Evolutionary conservation across 345 rosid genomes (phyloP).

Genomic region (Rhodomyrtus tomentosa): DNA sequence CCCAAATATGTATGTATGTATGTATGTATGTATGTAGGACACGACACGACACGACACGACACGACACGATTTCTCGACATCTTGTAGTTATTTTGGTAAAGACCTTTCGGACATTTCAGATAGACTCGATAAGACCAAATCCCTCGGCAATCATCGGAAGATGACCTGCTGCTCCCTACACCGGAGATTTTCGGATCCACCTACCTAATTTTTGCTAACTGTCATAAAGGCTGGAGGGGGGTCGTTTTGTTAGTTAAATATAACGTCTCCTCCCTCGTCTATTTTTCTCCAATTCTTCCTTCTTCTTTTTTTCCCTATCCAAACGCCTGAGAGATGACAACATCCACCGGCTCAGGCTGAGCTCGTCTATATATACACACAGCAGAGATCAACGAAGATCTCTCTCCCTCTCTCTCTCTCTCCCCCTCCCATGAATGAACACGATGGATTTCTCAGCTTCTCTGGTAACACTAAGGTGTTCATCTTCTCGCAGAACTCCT

Average conservation of each 20-base stretch:
- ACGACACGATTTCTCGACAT: not conserved
- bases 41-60: no score
- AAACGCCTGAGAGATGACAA: not conserved
- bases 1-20: not conserved
- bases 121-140: not conserved
- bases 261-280: not conserved
- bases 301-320: not conserved
- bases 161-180: not conserved
- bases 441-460: not conserved
- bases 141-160: not conserved
- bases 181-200: not conserved
- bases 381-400: not conserved
- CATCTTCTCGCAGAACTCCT: not conserved
- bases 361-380: not conserved
- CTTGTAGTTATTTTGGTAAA: accelerated
- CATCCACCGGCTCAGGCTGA: not conserved
- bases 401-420: not conserved
- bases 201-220: not conserved
- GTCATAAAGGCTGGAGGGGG: not conserved
- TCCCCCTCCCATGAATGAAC: not conserved
- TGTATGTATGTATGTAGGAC: no score
- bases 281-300: not conserved
- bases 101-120: not conserved
- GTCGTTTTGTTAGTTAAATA: not conserved
- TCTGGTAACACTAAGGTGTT: not conserved